Evolutionary conservation across 306 rosid species (phyloP).

Genomic region (Aeschynomene evenia): DNA sequence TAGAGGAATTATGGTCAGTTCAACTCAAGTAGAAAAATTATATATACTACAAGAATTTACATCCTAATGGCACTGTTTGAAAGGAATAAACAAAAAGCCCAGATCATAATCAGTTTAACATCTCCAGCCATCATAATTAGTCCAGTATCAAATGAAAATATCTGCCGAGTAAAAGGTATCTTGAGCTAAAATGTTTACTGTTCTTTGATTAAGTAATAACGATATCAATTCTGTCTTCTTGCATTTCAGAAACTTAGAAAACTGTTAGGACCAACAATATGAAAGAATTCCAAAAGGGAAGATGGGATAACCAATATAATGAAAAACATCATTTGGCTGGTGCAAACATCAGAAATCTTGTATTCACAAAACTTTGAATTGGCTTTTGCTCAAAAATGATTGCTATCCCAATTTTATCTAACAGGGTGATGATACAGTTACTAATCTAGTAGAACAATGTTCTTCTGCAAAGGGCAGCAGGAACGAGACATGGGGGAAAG

Average conservation of each 20-base stretch:
- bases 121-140: not conserved
- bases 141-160: not conserved
- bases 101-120: not conserved
- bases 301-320: conserved; percentile 40
- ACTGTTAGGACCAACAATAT: conserved; percentile 30
- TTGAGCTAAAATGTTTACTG: not conserved
- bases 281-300: conserved; percentile 32
- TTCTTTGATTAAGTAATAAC: conserved; percentile 9
- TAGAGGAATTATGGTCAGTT: not conserved
- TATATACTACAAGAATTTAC: not conserved
- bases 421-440: conserved; percentile 68
- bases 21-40: not conserved
- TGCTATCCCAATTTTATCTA: conserved; percentile 57
- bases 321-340: conserved; percentile 31
- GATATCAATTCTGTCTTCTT: conserved; percentile 22
- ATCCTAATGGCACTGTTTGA: not conserved
- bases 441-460: conserved; percentile 61
- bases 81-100: conserved; percentile 7
- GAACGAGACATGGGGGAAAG: conserved; percentile 36
- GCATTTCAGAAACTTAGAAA: conserved; percentile 46
- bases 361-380: conserved; percentile 83
- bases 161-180: conserved; percentile 14
- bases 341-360: conserved; percentile 54
- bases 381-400: conserved; percentile 76
- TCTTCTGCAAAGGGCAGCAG: conserved; percentile 50